Base-by-base conservation (phyloP, 352 stramenopile species). In the Phytophthora aleatoria region DNA sequence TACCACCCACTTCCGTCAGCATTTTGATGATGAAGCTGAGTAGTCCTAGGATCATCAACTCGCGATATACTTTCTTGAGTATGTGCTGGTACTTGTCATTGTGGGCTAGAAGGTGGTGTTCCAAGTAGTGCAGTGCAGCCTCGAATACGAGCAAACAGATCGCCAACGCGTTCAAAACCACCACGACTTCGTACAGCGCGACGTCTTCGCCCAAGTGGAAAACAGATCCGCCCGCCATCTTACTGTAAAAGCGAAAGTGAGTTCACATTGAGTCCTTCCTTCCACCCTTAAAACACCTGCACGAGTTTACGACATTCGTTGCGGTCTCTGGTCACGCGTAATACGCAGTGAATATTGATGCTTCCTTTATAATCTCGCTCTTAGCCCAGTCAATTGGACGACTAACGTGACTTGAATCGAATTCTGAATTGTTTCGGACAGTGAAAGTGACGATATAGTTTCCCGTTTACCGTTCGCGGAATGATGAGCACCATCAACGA, bases 31-130 rank as follows among this genome's bases (percentile, higher is more conserved):
- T 48, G 42, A 89, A 68, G 5, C 77, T 76, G 28, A 88, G 76
- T 16, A 88, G 24, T 0, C 79, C 79, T 3, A 89, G 71, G 27
- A 89, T 74, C 79, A 87, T 87, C n/a, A 89, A 53, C 47, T 89
- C 79, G 48, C 70, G 66, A 52, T 77, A 89, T 8, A 76, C 70
- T 48, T 90, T 90, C 55, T 72, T 80, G 47, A 90, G 60, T 62
- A 90, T 90, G 43, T 84, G 67, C 49, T 83, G 50, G 54, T 87
- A 90, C 65, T 88, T 90, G 50, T 73, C 72, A 43, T 79, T 74
- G 30, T 62, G 65, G 13, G 65, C 55, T 20, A 50, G 24, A 6
- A 64, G 26, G 4, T 58, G 39, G 28, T 64, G 57, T 28, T 64
- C 57, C 13, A 64, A 47, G 39, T 64, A 48, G 50, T 90, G 81